phyloP scores from a whole-genome alignment of 306 rosid genomes.

The Pyrus bretschneideri region DNA sequence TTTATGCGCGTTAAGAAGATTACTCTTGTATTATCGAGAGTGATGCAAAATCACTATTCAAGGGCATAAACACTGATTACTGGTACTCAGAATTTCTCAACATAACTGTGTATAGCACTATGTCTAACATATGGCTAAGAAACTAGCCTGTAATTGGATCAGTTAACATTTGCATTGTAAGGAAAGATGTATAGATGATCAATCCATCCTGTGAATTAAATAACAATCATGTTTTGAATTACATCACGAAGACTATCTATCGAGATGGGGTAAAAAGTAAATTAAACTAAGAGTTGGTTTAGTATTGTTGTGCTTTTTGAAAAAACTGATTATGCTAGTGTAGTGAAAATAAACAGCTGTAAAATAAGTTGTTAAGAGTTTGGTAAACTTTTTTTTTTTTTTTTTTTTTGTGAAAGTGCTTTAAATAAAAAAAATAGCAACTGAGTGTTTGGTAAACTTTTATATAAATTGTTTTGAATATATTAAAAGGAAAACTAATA shows the following conservation, averaged over 20 bases:
- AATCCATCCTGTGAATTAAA: not conserved
- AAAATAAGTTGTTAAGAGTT: too few species aligned
- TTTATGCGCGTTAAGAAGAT: not conserved
- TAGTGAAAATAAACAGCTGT: fast-evolving
- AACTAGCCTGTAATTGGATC: not conserved
- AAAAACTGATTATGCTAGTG: too few species aligned
- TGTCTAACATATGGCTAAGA: not conserved
- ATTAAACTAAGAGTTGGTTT: too few species aligned
- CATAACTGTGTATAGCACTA: not conserved
- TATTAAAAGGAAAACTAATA: too few species aligned
- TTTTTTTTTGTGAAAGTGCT: too few species aligned
- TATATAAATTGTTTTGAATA: too few species aligned
- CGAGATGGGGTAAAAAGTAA: not conserved
- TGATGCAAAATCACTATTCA: not conserved
- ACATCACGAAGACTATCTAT: not conserved
- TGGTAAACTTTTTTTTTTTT: too few species aligned
- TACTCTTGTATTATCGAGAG: not conserved
- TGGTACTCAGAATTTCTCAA: not conserved
- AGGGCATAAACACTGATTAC: not conserved
- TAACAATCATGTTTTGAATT: not conserved
- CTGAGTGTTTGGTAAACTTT: too few species aligned
- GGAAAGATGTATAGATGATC: not conserved
- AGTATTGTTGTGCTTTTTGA: fast-evolving
- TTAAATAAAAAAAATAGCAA: too few species aligned
- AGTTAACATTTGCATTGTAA: not conserved